Conservation (phyloP, 345 rosid genomes). For the Linum lewisii region DNA sequence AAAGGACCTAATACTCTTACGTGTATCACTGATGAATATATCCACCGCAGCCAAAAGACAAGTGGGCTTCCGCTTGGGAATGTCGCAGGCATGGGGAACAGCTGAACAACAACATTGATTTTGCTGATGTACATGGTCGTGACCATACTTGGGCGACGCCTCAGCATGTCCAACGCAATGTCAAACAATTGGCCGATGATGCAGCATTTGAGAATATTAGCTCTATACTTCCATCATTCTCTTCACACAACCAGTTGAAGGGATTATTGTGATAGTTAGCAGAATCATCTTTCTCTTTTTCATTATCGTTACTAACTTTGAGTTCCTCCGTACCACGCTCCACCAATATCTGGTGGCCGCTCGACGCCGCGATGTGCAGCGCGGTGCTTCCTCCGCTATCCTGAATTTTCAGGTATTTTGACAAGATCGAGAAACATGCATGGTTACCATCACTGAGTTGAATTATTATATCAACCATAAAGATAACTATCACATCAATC, state of each 20-base stretch:
- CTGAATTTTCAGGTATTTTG: constrained; percentile 4
- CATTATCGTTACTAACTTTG: constrained; percentile 16
- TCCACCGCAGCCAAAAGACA: constrained; percentile 16
- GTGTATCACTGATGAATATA: constrained; percentile 5
- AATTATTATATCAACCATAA: too few species aligned
- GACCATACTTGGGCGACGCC: constrained; percentile 24
- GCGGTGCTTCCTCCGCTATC: constrained; percentile 13
- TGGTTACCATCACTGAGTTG: too few species aligned
- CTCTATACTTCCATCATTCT: constrained; percentile 16
- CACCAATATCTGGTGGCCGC: constrained; percentile 24
- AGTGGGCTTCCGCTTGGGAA: constrained; percentile 13
- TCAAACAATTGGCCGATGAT: constrained; percentile 18
- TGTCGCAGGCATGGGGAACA: constrained; percentile 22
- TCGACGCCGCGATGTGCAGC: constrained; percentile 23
- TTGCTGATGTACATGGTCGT: constrained; percentile 15
- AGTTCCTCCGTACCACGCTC: constrained; percentile 27
- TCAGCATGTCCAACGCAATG: constrained; percentile 26
- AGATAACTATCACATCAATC: too few species aligned
- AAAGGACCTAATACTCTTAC: neutral
- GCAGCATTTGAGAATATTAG: too few species aligned
- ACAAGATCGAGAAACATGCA: too few species aligned
- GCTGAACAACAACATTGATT: constrained; percentile 25
- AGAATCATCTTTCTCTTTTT: constrained; percentile 23
- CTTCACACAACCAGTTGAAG: constrained; percentile 13
- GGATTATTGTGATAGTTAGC: constrained; percentile 14